These are phyloP conservation scores for Lagenaria siceraria DNA, from an alignment of 306 rosid species.

Conservation along the genomic window DNA sequence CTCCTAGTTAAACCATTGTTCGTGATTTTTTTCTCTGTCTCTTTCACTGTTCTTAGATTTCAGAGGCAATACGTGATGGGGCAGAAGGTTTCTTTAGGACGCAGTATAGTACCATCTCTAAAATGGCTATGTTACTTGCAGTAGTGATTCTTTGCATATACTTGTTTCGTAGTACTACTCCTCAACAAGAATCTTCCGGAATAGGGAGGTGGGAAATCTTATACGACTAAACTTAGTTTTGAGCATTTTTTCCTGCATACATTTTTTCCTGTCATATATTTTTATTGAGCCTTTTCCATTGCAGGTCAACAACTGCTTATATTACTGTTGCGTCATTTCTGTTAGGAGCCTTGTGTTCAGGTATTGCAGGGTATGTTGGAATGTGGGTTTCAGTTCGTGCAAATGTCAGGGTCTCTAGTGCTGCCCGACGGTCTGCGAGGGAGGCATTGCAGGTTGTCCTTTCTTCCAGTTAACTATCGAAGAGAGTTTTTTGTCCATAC, in stretches of 20 bases:
- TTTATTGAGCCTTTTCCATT: slow-evolving; percentile 19
- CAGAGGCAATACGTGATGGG: slow-evolving; percentile 98
- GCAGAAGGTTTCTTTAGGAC: slow-evolving; percentile 98
- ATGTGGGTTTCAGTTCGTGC: slow-evolving; percentile 99
- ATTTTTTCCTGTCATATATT: slow-evolving; percentile 7
- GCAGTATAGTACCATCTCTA: slow-evolving; percentile 92
- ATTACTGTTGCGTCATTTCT: slow-evolving; percentile 95
- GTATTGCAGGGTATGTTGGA: slow-evolving; percentile 94
- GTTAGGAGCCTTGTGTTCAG: slow-evolving; percentile 92
- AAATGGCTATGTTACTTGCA: slow-evolving; percentile 92
- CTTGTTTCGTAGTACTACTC: slow-evolving; percentile 75
- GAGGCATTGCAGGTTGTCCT: slow-evolving; percentile 91
- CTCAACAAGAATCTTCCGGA: slow-evolving; percentile 87
- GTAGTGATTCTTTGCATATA: slow-evolving; percentile 72
- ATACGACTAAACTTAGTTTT: neutral
- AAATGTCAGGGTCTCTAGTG: slow-evolving; percentile 96
- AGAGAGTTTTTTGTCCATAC: slow-evolving; percentile 15
- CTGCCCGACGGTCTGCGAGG: slow-evolving; percentile 95
- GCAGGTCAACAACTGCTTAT: slow-evolving; percentile 80
- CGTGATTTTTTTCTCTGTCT: slow-evolving; percentile 18
- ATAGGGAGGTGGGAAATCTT: slow-evolving; percentile 61
- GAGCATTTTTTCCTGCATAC: neutral
- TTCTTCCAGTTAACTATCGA: slow-evolving; percentile 12
- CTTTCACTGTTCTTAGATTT: slow-evolving; percentile 42
- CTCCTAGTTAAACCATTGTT: neutral